These are phyloP conservation scores for Beverwykella pulmonaria DNA, from an alignment of 495 filamentous ascomycete species.

Conservation along the genomic window DNA sequence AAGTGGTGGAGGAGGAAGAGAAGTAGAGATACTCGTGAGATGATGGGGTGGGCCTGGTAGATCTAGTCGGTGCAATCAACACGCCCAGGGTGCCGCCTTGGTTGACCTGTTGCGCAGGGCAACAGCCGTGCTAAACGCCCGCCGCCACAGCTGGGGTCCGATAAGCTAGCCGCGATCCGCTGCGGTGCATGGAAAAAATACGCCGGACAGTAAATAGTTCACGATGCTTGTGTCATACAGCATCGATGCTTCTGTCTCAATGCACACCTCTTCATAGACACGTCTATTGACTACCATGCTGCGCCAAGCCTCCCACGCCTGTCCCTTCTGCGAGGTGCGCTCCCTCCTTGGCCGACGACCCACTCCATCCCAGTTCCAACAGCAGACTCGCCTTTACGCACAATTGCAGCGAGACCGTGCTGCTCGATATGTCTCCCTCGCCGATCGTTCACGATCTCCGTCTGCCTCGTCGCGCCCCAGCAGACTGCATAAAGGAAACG, in stretches of 20 bases:
- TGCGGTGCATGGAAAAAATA: constrained; percentile 22
- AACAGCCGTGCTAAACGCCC: not conserved
- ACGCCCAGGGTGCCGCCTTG: constrained; percentile 4
- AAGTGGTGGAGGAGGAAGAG: constrained; percentile 21
- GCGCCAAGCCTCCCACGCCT: constrained; percentile 36
- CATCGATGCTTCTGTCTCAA: no score
- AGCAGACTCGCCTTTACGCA: constrained; percentile 35
- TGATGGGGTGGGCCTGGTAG: constrained; percentile 6
- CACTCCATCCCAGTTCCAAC: not conserved
- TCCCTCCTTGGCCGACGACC: constrained; percentile 28
- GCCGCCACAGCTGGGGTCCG: not conserved
- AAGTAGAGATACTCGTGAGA: not conserved
- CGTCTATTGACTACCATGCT: constrained; percentile 35
- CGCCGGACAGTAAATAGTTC: no score
- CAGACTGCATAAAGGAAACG: not conserved
- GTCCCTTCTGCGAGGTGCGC: constrained; percentile 45
- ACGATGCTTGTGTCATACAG: no score
- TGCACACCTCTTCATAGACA: no score
- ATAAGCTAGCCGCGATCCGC: not conserved
- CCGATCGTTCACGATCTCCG: not conserved
- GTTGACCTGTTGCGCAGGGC: constrained; percentile 1
- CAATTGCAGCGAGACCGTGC: constrained; percentile 30
- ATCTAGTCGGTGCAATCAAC: constrained; percentile 6
- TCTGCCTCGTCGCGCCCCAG: not conserved
- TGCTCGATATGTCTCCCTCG: not conserved